Conservation (phyloP, 2,329 filamentous ascomycete species). For the Akanthomyces dipterigenus region DNA sequence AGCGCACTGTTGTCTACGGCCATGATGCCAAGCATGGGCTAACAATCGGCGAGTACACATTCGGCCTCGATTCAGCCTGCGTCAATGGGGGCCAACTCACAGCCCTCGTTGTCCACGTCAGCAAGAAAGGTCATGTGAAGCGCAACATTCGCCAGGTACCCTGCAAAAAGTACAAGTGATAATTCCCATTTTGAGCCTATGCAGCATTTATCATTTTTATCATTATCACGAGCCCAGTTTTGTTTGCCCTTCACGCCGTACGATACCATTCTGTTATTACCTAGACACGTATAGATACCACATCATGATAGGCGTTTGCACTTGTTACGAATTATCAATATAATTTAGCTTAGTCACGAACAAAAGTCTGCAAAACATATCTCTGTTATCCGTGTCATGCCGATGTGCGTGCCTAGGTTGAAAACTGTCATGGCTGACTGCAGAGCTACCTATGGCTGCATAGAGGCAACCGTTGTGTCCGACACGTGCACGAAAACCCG, state of each 20-base stretch:
- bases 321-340: not conserved
- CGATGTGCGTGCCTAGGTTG: not conserved
- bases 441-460: not conserved
- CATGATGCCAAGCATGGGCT: slow-evolving; percentile 75
- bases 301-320: not conserved
- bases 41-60: slow-evolving; percentile 55
- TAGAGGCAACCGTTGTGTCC: too few relatives aligned
- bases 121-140: slow-evolving; percentile 24
- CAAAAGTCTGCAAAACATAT: too few relatives aligned
- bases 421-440: not conserved
- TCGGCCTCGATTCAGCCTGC: slow-evolving; percentile 82
- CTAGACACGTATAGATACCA: not conserved
- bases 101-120: slow-evolving; percentile 64
- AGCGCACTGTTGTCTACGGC: slow-evolving; percentile 73
- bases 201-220: too few relatives aligned
- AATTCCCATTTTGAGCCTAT: not conserved
- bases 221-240: not conserved
- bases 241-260: not conserved
- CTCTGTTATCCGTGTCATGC: not conserved
- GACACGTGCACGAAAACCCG: too few relatives aligned
- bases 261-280: slow-evolving; percentile 9
- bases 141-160: slow-evolving; percentile 35
- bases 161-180: slow-evolving; percentile 25
- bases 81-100: slow-evolving; percentile 68
- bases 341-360: not conserved